Evolutionary conservation across 2,329 filamentous ascomycete species (phyloP), one percentile per base, ranked within the genome.

Genomic region (Aspergillus pseudonomiae): DNA sequence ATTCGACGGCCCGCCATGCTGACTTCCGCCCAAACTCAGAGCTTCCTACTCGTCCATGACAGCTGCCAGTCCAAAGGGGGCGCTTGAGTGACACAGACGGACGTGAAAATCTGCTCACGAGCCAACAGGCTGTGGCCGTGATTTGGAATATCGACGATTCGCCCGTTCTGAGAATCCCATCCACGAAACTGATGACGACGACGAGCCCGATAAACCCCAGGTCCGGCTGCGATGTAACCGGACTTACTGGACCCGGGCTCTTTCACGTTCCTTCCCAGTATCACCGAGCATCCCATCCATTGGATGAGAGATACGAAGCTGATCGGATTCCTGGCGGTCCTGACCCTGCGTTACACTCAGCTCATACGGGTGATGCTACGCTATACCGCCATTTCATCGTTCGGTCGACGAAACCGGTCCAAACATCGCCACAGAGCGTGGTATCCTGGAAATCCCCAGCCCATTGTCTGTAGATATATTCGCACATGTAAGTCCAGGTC

Each of bases 161-260:
- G 46, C 46, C 46, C 26, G 46, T 30, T 28, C 14, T 30, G 2
- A 30, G 26, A 52, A 32, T 16, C 45, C 45, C 46, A 52, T 52
- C 46, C 26, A 52, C 16, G 46, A 52, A 16, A 30, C 26, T 32
- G 46, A 32, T 52, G 46, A 52, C 46, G 46, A 52, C 46, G 46
- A 52, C 46, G 26, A 52, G 32, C 19, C 56, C 45, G 11, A 26
- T 55, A 36, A 41, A 55, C n/a, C 41, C 30, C 39, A 59, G 57
- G 43, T 50, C 36, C 21, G 36, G 24, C 63, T 69, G 67, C 64
- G 62, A 69, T 69, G 67, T 67, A 69, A 69, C 66, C 65, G 61
- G 59, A 57, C 54, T 63, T 41, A 58, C 43, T 59, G 61, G 34
- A 61, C 62, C 58, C 59, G 58, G 60, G 32, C 59, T 58, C 34